These are phyloP conservation scores for Cupressus sempervirens DNA, from an alignment of 75 land plant species.

Conservation along the genomic window DNA sequence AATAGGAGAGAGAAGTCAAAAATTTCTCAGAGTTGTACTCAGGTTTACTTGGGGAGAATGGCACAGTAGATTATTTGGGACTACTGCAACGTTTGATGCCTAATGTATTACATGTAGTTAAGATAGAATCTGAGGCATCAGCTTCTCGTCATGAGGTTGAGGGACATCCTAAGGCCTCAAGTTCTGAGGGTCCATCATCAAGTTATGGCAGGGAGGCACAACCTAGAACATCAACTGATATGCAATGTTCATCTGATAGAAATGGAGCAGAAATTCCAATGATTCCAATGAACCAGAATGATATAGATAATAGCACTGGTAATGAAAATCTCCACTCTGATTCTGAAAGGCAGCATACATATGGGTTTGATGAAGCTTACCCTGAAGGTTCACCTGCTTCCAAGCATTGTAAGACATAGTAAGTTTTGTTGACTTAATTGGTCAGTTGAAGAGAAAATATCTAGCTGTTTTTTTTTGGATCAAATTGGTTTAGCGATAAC, in stretches of 20 bases:
- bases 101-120: background rate
- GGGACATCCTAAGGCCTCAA: slow-evolving; percentile 7
- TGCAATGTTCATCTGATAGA: background rate
- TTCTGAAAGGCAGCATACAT: background rate
- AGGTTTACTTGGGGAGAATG: background rate
- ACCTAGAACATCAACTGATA: background rate
- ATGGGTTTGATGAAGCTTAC: background rate
- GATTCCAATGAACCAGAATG: background rate
- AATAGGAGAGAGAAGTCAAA: slow-evolving; percentile 9
- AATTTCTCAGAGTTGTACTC: background rate
- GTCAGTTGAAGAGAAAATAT: background rate
- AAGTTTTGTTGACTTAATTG: background rate
- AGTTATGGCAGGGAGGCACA: background rate
- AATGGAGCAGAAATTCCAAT: background rate
- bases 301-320: background rate
- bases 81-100: slow-evolving; percentile 6
- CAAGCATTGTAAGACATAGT: slow-evolving; percentile 3
- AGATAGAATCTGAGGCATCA: slow-evolving; percentile 1
- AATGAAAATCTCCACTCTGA: background rate
- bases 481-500: background rate
- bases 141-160: background rate
- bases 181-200: background rate
- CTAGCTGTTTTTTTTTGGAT: background rate
- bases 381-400: background rate
- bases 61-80: background rate